Conservation (phyloP, 345 rosid species). For the Boechera divaricarpa region DNA sequence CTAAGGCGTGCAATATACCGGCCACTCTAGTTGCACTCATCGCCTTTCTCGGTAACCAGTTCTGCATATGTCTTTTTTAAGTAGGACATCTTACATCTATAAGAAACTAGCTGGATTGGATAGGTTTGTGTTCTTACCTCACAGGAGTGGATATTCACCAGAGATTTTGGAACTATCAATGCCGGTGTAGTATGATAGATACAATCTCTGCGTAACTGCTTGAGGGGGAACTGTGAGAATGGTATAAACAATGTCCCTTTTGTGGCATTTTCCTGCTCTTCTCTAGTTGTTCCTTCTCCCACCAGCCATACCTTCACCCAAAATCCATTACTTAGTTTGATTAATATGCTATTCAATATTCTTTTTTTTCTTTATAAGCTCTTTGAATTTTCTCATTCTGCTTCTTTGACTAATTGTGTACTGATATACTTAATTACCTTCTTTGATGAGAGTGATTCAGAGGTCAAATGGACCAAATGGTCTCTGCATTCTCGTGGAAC, state of each 20-base stretch:
- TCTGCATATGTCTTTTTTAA: constrained; percentile 44
- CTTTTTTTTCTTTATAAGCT: neutral
- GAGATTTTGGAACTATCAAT: constrained; percentile 54
- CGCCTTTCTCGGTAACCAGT: constrained; percentile 63
- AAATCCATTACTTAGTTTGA: neutral
- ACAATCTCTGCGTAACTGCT: constrained; percentile 57
- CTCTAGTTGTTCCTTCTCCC: constrained; percentile 58
- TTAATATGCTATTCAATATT: neutral
- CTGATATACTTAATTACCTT: constrained; percentile 20
- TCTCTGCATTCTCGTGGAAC: constrained; percentile 34
- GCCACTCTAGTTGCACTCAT: constrained; percentile 69
- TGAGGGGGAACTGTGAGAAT: constrained; percentile 59
- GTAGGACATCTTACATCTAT: neutral
- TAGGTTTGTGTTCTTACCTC: constrained; percentile 51
- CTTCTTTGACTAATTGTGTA: neutral
- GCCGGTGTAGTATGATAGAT: constrained; percentile 66
- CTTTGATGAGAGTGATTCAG: constrained; percentile 28
- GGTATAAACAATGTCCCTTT: constrained; percentile 47
- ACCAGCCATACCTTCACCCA: constrained; percentile 62
- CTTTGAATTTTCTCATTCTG: neutral
- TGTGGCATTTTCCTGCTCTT: constrained; percentile 57
- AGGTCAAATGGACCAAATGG: constrained; percentile 40
- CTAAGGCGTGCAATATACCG: constrained; percentile 61
- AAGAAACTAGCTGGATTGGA: constrained; percentile 5
- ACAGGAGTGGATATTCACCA: constrained; percentile 62